These are phyloP conservation scores for Geosmithia putterillii DNA, from an alignment of 2,329 filamentous ascomycete species.

Conservation along the genomic window DNA sequence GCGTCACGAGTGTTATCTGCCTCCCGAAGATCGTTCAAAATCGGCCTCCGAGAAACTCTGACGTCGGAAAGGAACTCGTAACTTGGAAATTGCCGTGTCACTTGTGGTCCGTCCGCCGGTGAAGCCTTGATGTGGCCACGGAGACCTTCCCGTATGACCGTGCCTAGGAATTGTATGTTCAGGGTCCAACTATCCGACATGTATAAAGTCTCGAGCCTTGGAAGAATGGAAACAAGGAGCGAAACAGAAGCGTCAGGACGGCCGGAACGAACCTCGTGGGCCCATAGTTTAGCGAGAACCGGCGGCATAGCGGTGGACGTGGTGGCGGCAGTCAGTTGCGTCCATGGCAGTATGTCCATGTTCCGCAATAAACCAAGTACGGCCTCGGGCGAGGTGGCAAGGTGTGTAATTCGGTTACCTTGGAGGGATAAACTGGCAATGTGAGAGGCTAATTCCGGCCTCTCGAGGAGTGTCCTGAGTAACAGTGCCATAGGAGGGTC, in stretches of 20 bases:
- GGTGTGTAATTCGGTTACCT: background rate
- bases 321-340: background rate
- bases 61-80: background rate
- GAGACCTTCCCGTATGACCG: background rate
- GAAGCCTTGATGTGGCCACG: background rate
- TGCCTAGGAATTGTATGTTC: background rate
- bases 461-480: too few species aligned
- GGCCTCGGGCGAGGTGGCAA: background rate
- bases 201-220: background rate
- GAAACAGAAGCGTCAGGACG: background rate
- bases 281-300: background rate
- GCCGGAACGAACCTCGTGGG: background rate
- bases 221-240: background rate
- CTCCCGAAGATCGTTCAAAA: background rate
- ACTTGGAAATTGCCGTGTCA: background rate
- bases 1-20: background rate
- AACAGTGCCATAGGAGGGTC: too few species aligned
- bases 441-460: too few species aligned
- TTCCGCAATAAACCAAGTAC: background rate
- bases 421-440: background rate
- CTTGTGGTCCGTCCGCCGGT: background rate
- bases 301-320: background rate
- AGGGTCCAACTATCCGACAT: background rate
- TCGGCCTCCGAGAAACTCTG: background rate
- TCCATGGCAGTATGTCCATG: background rate